phyloP scores from a whole-genome alignment of 768 basidiomycete species.

The Lactarius deliciosus region DNA sequence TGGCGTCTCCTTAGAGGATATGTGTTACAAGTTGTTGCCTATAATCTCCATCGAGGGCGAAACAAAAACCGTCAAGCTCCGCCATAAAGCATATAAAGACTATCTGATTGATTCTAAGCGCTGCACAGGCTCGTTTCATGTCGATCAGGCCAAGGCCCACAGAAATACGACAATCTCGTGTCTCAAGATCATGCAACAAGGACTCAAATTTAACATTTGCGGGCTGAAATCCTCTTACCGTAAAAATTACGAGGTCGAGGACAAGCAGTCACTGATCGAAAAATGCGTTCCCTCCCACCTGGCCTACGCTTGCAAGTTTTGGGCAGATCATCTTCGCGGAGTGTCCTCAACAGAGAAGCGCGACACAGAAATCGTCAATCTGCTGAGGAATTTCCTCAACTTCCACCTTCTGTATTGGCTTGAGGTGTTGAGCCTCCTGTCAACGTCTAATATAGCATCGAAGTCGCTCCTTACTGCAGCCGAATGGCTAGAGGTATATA shows the following conservation, averaged over 20 bases:
- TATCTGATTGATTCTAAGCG: constrained; percentile 25
- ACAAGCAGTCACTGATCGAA: constrained; percentile 29
- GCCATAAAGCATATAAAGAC: constrained; percentile 22
- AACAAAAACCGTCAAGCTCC: constrained; percentile 10
- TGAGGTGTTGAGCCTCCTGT: constrained; percentile 37
- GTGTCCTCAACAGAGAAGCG: constrained; percentile 14
- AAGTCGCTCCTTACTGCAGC: constrained; percentile 27
- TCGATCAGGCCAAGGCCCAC: constrained; percentile 15
- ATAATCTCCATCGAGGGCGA: constrained; percentile 19
- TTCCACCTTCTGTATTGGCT: constrained; percentile 40
- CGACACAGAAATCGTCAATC: constrained; percentile 26
- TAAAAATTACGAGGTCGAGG: constrained; percentile 34
- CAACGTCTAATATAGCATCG: constrained; percentile 24
- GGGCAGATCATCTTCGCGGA: constrained; percentile 37
- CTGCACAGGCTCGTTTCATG: constrained; percentile 1
- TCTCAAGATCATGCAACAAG: constrained; percentile 36
- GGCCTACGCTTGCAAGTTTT: constrained; percentile 41
- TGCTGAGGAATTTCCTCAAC: constrained; percentile 32
- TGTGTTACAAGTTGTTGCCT: constrained; percentile 18
- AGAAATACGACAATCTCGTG: constrained; percentile 33
- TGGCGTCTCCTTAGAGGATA: constrained; percentile 6
- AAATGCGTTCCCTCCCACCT: constrained; percentile 35
- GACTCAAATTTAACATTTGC: constrained; percentile 44
- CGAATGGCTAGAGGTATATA: constrained; percentile 23
- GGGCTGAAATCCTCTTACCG: constrained; percentile 38